Evolutionary conservation across 2,329 filamentous ascomycete species (phyloP).

Genomic region (Metarhizium guizhouense): DNA sequence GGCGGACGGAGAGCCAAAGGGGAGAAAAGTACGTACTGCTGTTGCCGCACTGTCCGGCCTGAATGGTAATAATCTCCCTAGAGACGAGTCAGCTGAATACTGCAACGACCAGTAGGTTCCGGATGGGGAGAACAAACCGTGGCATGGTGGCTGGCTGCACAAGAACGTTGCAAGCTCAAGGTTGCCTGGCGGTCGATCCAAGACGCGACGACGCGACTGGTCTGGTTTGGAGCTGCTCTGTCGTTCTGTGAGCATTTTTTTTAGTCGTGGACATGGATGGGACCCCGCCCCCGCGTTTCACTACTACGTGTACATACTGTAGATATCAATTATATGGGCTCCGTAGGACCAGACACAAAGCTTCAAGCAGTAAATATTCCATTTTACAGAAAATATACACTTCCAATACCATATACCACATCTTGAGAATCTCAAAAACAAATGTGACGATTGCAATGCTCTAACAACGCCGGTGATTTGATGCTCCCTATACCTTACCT

Average conservation of each 20-base stretch:
- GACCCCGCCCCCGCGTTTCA: slow-evolving; percentile 10
- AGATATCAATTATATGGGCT: too few species aligned
- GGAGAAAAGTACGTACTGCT: slow-evolving; percentile 63
- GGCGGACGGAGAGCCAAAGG: neutral
- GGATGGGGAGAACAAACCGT: slow-evolving; percentile 12
- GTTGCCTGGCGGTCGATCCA: neutral
- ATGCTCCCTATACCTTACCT: slow-evolving; percentile 1
- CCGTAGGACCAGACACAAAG: too few species aligned
- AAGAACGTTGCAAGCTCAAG: neutral
- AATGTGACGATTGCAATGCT: slow-evolving; percentile 6
- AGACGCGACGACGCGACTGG: slow-evolving; percentile 7
- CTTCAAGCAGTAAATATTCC: neutral
- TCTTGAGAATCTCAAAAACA: neutral
- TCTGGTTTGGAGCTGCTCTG: too few species aligned
- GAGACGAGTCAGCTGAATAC: slow-evolving; percentile 5
- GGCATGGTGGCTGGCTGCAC: slow-evolving; percentile 15
- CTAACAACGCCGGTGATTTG: slow-evolving; percentile 7
- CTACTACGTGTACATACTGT: neutral
- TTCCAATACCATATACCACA: neutral
- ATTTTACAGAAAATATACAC: neutral
- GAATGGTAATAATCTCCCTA: slow-evolving; percentile 98
- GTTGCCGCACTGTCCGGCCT: slow-evolving; percentile 98
- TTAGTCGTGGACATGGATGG: neutral
- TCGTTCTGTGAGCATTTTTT: neutral
- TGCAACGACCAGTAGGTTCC: slow-evolving; percentile 7